These are phyloP conservation scores for Heliosperma pusillum DNA, from an alignment of 148 eudicot species.

Conservation along the genomic window DNA sequence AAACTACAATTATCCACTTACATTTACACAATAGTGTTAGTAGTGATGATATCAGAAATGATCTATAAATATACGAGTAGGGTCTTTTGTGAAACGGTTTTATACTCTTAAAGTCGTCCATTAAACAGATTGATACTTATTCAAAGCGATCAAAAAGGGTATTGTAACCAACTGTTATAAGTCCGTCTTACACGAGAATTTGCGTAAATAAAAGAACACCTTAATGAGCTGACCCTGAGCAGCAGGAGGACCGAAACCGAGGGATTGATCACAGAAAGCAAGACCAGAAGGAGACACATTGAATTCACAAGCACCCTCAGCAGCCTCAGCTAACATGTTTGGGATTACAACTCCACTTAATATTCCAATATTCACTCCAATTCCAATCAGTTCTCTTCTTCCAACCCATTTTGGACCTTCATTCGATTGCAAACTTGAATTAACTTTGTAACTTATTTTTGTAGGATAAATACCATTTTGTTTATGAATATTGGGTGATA, in stretches of 20 bases:
- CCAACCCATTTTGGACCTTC: slow-evolving; percentile 16
- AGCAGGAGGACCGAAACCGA: slow-evolving; percentile 60
- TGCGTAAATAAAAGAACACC: slow-evolving; percentile 29
- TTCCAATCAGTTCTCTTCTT: slow-evolving; percentile 48
- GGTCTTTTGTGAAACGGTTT: no score
- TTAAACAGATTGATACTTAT: background rate
- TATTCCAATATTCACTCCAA: slow-evolving; percentile 25
- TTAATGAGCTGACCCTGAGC: slow-evolving; percentile 75
- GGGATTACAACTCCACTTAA: slow-evolving; percentile 16
- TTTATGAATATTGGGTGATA: background rate
- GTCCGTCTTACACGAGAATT: no score
- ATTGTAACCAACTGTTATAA: no score
- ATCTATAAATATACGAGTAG: no score
- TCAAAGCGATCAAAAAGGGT: background rate
- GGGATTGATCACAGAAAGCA: slow-evolving; percentile 57
- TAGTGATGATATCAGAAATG: no score
- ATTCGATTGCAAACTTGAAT: background rate
- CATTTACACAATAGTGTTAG: background rate
- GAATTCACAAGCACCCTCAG: slow-evolving; percentile 43
- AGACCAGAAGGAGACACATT: slow-evolving; percentile 63
- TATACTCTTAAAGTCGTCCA: no score
- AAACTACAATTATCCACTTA: background rate
- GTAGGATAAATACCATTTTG: background rate
- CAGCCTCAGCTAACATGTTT: slow-evolving; percentile 11
- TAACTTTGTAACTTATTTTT: background rate